phyloP scores from a whole-genome alignment of 2,329 filamentous ascomycete genomes.

The Microcyclosporella mali region DNA sequence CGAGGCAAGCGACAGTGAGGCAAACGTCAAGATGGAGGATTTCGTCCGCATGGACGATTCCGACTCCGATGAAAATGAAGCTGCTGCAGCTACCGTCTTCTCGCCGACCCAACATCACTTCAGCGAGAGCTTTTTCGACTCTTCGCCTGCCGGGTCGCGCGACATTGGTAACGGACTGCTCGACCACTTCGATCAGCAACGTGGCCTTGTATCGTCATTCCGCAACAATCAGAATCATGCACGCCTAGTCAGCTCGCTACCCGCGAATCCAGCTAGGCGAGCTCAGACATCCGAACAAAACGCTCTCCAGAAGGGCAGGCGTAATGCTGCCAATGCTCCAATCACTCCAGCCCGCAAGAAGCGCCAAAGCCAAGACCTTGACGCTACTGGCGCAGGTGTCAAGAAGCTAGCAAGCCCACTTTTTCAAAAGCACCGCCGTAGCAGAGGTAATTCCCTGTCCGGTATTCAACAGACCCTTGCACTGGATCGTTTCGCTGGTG shows the following conservation, averaged over 20 bases:
- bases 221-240: slow-evolving; percentile 52
- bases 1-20: slow-evolving; percentile 15
- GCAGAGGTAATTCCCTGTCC: slow-evolving; percentile 17
- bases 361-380: slow-evolving; percentile 24
- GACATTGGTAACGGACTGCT: slow-evolving; percentile 38
- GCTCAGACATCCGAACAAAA: slow-evolving; percentile 57
- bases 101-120: slow-evolving; percentile 15
- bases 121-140: slow-evolving; percentile 14
- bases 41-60: slow-evolving; percentile 24
- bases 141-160: slow-evolving; percentile 6
- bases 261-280: slow-evolving; percentile 58
- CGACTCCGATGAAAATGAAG: slow-evolving; percentile 31
- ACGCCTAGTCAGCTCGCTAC: slow-evolving; percentile 45
- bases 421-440: slow-evolving; percentile 17
- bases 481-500: slow-evolving; percentile 11
- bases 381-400: slow-evolving; percentile 23
- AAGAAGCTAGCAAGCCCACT: slow-evolving; percentile 22
- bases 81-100: slow-evolving; percentile 44
- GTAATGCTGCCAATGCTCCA: slow-evolving; percentile 60
- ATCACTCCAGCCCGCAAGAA: slow-evolving; percentile 59
- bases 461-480: slow-evolving; percentile 15
- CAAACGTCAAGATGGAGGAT: slow-evolving; percentile 23
- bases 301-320: slow-evolving; percentile 58
- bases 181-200: slow-evolving; percentile 57
- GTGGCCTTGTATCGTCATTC: slow-evolving; percentile 69